These are phyloP conservation scores for Penicillium sp. DNA, from an alignment of 2,329 filamentous ascomycete genomes.

Conservation along the genomic window DNA sequence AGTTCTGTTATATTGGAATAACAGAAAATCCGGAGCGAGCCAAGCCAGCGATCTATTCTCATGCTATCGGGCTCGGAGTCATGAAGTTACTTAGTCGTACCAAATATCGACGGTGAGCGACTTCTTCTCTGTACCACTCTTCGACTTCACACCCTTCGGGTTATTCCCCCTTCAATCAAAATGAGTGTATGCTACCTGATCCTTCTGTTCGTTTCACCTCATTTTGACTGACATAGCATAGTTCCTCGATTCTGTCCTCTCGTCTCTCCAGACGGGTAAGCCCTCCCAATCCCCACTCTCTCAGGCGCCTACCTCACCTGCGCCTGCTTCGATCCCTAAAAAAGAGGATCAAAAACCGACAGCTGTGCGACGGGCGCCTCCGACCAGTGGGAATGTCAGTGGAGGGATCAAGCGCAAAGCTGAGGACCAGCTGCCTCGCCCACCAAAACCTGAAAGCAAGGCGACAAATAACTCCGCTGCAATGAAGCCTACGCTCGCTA, in stretches of 20 bases:
- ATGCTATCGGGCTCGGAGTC: constrained; percentile 35
- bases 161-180: constrained; percentile 8
- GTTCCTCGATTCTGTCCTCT: constrained; percentile 54
- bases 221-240: constrained; percentile 30
- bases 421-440: constrained; percentile 40
- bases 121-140: constrained; percentile 18
- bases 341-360: constrained; percentile 26
- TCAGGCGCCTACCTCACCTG: constrained; percentile 26
- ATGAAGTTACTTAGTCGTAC: constrained; percentile 42
- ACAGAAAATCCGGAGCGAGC: constrained; percentile 1
- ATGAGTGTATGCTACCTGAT: constrained; percentile 41
- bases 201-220: background rate
- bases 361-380: constrained; percentile 14
- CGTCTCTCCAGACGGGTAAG: constrained; percentile 50
- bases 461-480: constrained; percentile 18
- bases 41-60: constrained; percentile 15
- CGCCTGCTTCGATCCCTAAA: constrained; percentile 25
- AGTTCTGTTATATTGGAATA: background rate
- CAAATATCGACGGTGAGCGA: constrained; percentile 42
- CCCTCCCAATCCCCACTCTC: constrained; percentile 32
- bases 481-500: constrained; percentile 17
- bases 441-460: constrained; percentile 28
- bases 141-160: background rate
- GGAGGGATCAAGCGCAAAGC: constrained; percentile 45
- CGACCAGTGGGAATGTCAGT: constrained; percentile 20